Percentiles rank a stretch among this genome's conserved stretches.
Conservation (phyloP, 2,329 filamentous ascomycete genomes). For the Curvularia sp. region DNA sequence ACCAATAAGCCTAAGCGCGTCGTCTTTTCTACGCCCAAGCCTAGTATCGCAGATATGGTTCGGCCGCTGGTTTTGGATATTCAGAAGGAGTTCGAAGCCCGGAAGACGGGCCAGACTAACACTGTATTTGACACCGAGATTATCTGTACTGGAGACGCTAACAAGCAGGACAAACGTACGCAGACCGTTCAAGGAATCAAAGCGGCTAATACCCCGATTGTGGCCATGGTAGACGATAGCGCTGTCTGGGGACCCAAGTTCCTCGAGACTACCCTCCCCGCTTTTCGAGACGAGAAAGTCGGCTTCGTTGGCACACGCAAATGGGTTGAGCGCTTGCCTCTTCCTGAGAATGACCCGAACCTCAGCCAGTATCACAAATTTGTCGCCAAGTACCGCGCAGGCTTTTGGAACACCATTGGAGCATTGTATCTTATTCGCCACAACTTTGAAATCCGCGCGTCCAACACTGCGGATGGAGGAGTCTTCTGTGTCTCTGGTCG, state of each 20-base stretch:
- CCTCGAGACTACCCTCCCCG: slow-evolving; percentile 23
- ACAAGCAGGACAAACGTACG: slow-evolving; percentile 29
- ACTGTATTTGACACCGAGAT: slow-evolving; percentile 9
- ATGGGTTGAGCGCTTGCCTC: slow-evolving; percentile 26
- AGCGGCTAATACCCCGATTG: slow-evolving; percentile 18
- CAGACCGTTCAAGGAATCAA: slow-evolving; percentile 24
- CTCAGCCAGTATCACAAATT: slow-evolving; percentile 1
- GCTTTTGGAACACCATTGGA: slow-evolving; percentile 35
- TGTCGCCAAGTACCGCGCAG: slow-evolving; percentile 18
- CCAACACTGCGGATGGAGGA: slow-evolving; percentile 42
- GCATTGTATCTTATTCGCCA: slow-evolving; percentile 42
- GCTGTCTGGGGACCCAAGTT: slow-evolving; percentile 28
- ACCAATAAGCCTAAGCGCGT: slow-evolving; percentile 23
- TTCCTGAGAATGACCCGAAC: neutral
- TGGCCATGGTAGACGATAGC: slow-evolving; percentile 30
- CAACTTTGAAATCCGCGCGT: slow-evolving; percentile 44
- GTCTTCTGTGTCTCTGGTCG: slow-evolving; percentile 45
- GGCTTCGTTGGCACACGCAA: slow-evolving; percentile 36
- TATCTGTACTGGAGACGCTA: slow-evolving; percentile 11
- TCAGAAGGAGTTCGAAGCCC: neutral
- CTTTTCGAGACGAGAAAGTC: slow-evolving; percentile 27
- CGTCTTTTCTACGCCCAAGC: slow-evolving; percentile 29
- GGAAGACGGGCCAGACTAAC: neutral
- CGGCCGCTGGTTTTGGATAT: slow-evolving; percentile 3
- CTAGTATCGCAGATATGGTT: slow-evolving; percentile 7